Conservation (phyloP, 2,329 filamentous ascomycete species). For the Onygenales sp. region DNA sequence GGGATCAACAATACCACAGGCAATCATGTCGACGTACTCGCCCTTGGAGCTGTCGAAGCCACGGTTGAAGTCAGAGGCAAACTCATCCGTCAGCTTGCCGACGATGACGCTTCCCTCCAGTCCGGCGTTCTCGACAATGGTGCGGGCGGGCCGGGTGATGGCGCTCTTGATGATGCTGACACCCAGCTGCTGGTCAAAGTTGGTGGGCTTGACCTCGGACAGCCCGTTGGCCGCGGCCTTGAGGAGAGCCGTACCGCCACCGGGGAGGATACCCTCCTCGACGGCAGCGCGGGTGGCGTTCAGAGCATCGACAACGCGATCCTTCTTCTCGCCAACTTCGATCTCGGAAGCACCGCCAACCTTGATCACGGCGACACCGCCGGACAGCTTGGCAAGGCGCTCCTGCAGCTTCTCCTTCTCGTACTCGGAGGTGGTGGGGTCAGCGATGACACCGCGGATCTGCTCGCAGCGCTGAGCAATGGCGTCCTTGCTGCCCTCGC, state of each 20-base stretch:
- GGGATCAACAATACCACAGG: slow-evolving; percentile 91
- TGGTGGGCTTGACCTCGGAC: slow-evolving; percentile 69
- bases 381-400: slow-evolving; percentile 97
- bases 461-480: slow-evolving; percentile 96
- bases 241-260: slow-evolving; percentile 94
- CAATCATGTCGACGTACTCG: slow-evolving; percentile 98
- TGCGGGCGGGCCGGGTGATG: slow-evolving; percentile 89
- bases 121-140: slow-evolving; percentile 95
- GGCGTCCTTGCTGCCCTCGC: slow-evolving; percentile 86
- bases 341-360: slow-evolving; percentile 96
- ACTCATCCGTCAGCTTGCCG: slow-evolving; percentile 96
- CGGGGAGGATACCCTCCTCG: slow-evolving; percentile 97
- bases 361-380: slow-evolving; percentile 98
- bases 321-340: slow-evolving; percentile 99
- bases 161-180: slow-evolving; percentile 96
- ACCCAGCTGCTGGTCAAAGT: slow-evolving; percentile 99
- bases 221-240: slow-evolving; percentile 93
- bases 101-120: slow-evolving; percentile 92
- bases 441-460: slow-evolving; percentile 92
- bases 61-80: slow-evolving; percentile 87
- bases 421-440: slow-evolving; percentile 93
- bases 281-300: slow-evolving; percentile 97
- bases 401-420: slow-evolving; percentile 99
- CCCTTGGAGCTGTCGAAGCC: slow-evolving; percentile 94
- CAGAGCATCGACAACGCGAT: slow-evolving; percentile 94